These are phyloP conservation scores for Microsporum audouinii DNA, from an alignment of 2,329 filamentous ascomycete genomes.

Conservation along the genomic window DNA sequence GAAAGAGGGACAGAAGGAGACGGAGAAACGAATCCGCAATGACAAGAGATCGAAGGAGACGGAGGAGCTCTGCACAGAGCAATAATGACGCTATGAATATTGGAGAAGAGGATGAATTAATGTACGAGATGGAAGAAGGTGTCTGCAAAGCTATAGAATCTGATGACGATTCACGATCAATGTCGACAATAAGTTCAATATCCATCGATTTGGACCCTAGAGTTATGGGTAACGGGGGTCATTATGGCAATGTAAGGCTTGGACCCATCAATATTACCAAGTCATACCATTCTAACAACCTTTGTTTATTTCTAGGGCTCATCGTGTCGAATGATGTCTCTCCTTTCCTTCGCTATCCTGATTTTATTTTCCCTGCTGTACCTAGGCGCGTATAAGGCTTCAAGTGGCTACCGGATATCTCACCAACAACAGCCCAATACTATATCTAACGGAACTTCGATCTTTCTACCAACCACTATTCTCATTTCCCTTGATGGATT, in stretches of 20 bases:
- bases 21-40: conserved; percentile 29
- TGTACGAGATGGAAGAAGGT: conserved; percentile 87
- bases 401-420: conserved; percentile 26
- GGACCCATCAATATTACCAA: neutral
- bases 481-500: conserved; percentile 93
- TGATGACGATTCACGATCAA: conserved; percentile 51
- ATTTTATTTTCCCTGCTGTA: conserved; percentile 46
- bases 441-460: conserved; percentile 68
- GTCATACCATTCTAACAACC: neutral
- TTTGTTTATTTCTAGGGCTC: conserved; percentile 13
- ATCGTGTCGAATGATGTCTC: conserved; percentile 23
- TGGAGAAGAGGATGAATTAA: conserved; percentile 62
- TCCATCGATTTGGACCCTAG: conserved; percentile 41
- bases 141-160: conserved; percentile 38
- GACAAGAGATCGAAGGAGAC: conserved; percentile 20
- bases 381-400: conserved; percentile 47
- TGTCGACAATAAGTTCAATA: conserved; percentile 36
- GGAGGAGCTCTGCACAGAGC: conserved; percentile 29
- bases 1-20: conserved; percentile 40
- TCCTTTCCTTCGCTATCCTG: conserved; percentile 37
- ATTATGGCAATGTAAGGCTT: conserved; percentile 12
- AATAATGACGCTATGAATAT: conserved; percentile 34
- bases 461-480: conserved; percentile 85
- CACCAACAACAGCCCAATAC: conserved; percentile 17
- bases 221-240: conserved; percentile 23